Percentiles rank a stretch among this genome's conserved stretches.
Conservation (phyloP, 768 basidiomycete genomes). For the Lactarius akahatsu region DNA sequence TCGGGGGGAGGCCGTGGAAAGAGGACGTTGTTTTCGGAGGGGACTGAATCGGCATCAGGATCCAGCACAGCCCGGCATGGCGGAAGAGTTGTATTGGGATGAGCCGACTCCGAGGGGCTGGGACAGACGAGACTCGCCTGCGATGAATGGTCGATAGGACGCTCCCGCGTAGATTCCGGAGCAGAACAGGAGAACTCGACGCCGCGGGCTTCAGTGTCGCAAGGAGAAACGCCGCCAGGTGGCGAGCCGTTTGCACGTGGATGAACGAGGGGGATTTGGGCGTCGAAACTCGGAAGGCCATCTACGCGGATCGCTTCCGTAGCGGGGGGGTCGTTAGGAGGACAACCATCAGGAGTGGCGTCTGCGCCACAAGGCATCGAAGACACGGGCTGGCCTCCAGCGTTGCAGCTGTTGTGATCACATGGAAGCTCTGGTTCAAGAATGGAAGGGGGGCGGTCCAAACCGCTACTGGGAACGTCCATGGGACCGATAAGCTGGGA, state of each 20-base stretch:
- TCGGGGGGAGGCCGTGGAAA: slow-evolving; percentile 23
- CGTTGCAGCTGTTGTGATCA: not conserved
- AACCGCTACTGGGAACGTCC: not conserved
- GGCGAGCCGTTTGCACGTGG: not conserved
- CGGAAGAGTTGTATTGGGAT: not conserved
- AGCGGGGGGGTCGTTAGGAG: not conserved
- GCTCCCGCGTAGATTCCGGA: not conserved
- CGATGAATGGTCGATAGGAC: not conserved
- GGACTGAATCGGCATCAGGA: not conserved
- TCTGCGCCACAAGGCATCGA: not conserved
- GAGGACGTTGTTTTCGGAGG: not conserved
- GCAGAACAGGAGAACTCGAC: not conserved
- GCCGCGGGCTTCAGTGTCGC: not conserved
- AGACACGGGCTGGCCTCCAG: not conserved
- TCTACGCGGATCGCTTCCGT: not conserved
- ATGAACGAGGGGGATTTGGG: not conserved
- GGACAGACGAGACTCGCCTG: not conserved
- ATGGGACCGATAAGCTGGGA: not conserved
- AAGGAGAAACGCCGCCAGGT: not conserved
- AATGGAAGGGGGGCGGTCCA: not conserved
- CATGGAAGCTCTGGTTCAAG: not conserved
- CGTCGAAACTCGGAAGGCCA: not conserved
- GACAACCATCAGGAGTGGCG: not conserved
- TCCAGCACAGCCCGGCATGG: not conserved
- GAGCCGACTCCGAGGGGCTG: slow-evolving; percentile 1